Base-by-base conservation (phyloP, 495 filamentous ascomycete species). In the Barbatosphaeria neglecta region DNA sequence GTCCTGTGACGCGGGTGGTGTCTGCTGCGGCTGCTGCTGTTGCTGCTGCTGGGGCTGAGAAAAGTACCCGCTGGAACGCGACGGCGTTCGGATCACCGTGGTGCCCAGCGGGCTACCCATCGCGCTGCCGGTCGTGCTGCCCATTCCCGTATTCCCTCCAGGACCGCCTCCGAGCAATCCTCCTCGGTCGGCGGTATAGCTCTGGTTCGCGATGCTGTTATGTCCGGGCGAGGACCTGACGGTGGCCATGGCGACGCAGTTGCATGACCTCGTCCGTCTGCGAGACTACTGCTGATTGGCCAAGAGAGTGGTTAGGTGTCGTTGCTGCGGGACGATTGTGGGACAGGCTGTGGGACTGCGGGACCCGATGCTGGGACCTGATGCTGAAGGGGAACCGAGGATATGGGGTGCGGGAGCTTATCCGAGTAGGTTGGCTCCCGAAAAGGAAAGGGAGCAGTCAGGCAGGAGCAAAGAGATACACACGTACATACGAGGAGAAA, bases 1-100 rank as follows among this genome's bases (percentile, higher is more conserved):
- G 44, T 68, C 61, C 9, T 61, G 47, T 18, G 52, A 45, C n/a
- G 42, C 40, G 47, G 52, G 51, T 37, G 55, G 43, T 39, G 54
- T 37, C 15, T 45, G 33, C 6, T 50, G 44, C 8, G 38, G 50
- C n/a, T 47, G 50, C 40, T 56, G 43, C 41, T 55, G 40, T n/a
- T 45, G 33, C 6, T 50, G 44, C 8, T 41, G 50, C n/a, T 47
- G 50, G 8, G 20, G 24, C 11, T 23, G 39, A 10, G 39, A 22
- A 1, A 41, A 24, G 18, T 41, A 41, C 2, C 39, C 20, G 39
- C 39, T n/a, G 22, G 39, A 6, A 6, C 24, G 39, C 15, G 20
- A 23, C 19, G 20, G 39, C 20, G 39, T 16, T 6, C 39, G 23
- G 19, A n/a, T 35, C n/a, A n/a, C n/a, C n/a, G n/a, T n/a, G n/a